Evolutionary conservation across 352 stramenopile species (phyloP), one percentile per base, ranked within the genome.

Genomic region (Bremia lactucae): DNA sequence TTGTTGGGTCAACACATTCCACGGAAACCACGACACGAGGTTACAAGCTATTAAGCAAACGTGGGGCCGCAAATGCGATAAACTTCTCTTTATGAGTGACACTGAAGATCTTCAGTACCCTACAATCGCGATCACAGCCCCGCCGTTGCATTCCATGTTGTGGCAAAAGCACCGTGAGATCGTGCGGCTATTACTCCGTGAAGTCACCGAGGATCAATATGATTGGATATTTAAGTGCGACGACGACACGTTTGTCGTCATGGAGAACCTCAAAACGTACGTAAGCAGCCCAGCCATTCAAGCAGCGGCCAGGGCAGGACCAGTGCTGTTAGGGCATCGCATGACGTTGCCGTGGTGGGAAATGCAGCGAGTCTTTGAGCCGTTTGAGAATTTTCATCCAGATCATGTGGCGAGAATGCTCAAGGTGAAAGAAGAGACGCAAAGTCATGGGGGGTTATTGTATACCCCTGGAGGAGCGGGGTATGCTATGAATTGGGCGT

Each of bases 181-280:
- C 26, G 72, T 92, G 31, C 76, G 72, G 7, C 41, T 83, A n/a
- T 41, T 92, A 3, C 39, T 72, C 37, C 68, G 62, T 31, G 80
- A 92, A 46, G 88, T 70, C 41, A 35, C 39, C 6, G 60, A 80
- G 19, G 54, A 58, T 13, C 55, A 84, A 18, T 92, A 87, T 36
- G 75, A 93, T 53, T 93, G 78, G 77, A 62, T 93, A 42, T 88
- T 87, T 54, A 93, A 90, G 49, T 87, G 75, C 45, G 81, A 93
- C 55, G 81, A 93, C 63, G 81, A 93, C 49, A 93, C 81, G 13
- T 91, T 87, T 42, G 33, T 89, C 10, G 42, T 93, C 28, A 79
- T 90, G 60, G 81, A 93, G 48, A 93, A 93, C 54, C 68, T 93
- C 25, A 85, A 86, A 52, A 49, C 47, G 18, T 85, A 80, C 22